Base-by-base conservation (phyloP, 352 stramenopile genomes). In the Globisporangium barbulae region DNA sequence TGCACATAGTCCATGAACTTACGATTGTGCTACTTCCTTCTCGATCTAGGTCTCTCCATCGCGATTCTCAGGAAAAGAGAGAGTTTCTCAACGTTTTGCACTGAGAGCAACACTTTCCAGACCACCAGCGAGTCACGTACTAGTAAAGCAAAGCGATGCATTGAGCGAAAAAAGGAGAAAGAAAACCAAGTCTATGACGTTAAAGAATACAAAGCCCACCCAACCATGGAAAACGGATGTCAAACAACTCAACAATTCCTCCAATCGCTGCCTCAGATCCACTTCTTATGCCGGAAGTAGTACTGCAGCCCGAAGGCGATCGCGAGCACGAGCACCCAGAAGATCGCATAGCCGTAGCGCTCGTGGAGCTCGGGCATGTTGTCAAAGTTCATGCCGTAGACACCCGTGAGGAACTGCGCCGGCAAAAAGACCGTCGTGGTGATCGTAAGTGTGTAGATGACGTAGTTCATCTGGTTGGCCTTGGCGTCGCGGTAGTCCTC, bases 341-440 rank as follows among this genome's bases (percentile, higher is more conserved):
- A 97, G 44, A 94, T 76, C 2, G 70, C 70, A 65, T 96, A 97
- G 22, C 86, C 88, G 55, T 90, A 94, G 15, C 77, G 74, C 25
- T 85, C 74, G 62, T 94, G 79, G 7, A 96, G 81, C 71, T 97
- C 87, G 1, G 85, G 85, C 85, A 96, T 96, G 56, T 93, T 84
- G 54, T 90, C 83, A 72, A 97, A 96, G 76, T 96, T 96, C 89
- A 96, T 96, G 53, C 89, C 88, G 59, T 93, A 96, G 49, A 97
- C 83, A 31, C 89, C 87, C 56, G 89, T 96, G 53, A 97, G 71
- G 62, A 97, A 97, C 67, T 97, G 89, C 31, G 83, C 83, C 0
- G 89, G 85, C 13, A 97, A 61, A 60, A 96, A 96, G 2, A 95
- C 84, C 6, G 85, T 93, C n/a, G 87, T 95, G 61, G 95, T 81